Conservation (phyloP, 2,329 filamentous ascomycete genomes). For the Pyrenochaeta sp. region DNA sequence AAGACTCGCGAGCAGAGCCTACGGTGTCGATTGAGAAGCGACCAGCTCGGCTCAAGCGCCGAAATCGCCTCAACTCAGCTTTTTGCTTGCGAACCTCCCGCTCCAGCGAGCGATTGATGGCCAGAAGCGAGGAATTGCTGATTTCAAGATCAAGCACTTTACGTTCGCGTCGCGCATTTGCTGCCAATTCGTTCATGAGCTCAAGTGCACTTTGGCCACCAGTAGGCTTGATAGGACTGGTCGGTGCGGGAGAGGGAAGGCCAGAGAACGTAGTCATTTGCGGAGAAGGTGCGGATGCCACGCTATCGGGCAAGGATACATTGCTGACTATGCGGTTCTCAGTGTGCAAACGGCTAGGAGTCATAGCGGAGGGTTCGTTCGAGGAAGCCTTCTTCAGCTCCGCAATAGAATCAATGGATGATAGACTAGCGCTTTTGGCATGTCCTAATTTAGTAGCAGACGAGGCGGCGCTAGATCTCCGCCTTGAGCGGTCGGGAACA, state of each 20-base stretch:
- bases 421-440: conserved; percentile 53
- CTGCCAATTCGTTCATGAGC: conserved; percentile 76
- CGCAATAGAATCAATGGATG: conserved; percentile 56
- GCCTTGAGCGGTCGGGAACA: conserved; percentile 31
- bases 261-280: conserved; percentile 31
- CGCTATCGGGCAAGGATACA: conserved; percentile 34
- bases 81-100: conserved; percentile 91
- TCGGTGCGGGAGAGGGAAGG: conserved; percentile 41
- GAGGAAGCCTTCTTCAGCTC: conserved; percentile 38
- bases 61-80: conserved; percentile 83
- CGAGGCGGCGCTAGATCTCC: conserved; percentile 45
- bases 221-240: conserved; percentile 67
- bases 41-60: conserved; percentile 84
- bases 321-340: conserved; percentile 41
- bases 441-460: conserved; percentile 42
- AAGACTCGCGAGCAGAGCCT: conserved; percentile 56
- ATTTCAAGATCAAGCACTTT: conserved; percentile 98
- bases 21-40: conserved; percentile 69
- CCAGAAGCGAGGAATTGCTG: conserved; percentile 91
- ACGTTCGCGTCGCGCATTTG: conserved; percentile 88
- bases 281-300: conserved; percentile 36
- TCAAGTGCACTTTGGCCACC: conserved; percentile 60
- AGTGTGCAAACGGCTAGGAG: conserved; percentile 45
- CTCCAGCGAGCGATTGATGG: conserved; percentile 93
- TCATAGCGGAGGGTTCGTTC: conserved; percentile 31